phyloP scores from a whole-genome alignment of 2,329 filamentous ascomycete genomes.

The Stachybotrys elegans region DNA sequence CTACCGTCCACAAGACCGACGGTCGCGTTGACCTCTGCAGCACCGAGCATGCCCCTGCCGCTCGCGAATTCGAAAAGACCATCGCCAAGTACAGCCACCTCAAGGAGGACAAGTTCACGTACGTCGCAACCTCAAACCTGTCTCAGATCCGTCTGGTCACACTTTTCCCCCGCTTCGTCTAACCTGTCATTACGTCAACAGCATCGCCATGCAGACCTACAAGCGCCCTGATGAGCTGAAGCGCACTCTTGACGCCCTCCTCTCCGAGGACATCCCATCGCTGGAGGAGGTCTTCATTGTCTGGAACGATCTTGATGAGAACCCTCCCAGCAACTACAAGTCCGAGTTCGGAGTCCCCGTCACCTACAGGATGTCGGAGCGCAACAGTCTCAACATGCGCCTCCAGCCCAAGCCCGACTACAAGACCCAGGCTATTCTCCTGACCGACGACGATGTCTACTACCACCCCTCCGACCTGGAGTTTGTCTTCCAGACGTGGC shows the following conservation, averaged over 20 bases:
- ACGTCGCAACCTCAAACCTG: conserved; percentile 2
- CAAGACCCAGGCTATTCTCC: conserved; percentile 32
- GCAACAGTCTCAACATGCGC: conserved; percentile 20
- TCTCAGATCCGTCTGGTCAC: background rate
- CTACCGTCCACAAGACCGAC: background rate
- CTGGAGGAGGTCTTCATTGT: conserved; percentile 21
- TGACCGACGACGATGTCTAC: conserved; percentile 34
- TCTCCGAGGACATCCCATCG: conserved; percentile 15
- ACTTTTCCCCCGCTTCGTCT: background rate
- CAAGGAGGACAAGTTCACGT: conserved; percentile 21
- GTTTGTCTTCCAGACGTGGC: conserved; percentile 35
- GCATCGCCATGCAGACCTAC: conserved; percentile 20
- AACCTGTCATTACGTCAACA: conserved; percentile 4
- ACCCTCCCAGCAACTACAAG: conserved; percentile 13
- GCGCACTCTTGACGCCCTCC: conserved; percentile 14
- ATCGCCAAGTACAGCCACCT: conserved; percentile 34
- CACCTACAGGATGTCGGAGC: conserved; percentile 16
- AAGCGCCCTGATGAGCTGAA: conserved; percentile 19
- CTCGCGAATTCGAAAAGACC: background rate
- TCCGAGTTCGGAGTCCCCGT: conserved; percentile 16
- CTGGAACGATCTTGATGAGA: conserved; percentile 20
- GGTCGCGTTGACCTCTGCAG: background rate
- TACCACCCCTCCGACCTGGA: conserved; percentile 32
- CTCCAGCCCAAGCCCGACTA: conserved; percentile 20
- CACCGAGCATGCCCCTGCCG: background rate